phyloP scores from a whole-genome alignment of 2,329 filamentous ascomycete genomes.

The Colletotrichum sp. region DNA sequence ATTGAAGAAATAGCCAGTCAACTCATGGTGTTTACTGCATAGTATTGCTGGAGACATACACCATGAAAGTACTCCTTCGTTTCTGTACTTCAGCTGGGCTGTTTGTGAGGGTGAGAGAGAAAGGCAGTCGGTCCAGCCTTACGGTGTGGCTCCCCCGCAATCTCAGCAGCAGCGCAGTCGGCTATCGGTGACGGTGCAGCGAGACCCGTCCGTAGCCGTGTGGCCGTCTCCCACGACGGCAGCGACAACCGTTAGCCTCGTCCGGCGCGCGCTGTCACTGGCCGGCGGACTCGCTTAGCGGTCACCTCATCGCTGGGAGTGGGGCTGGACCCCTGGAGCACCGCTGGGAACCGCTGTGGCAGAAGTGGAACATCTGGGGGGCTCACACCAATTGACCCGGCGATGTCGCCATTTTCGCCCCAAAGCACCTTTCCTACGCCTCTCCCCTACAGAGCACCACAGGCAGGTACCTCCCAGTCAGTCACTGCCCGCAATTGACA shows the following conservation, averaged over 20 bases:
- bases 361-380: conserved; percentile 14
- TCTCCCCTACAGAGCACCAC: background rate
- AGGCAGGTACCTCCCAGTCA: background rate
- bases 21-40: background rate
- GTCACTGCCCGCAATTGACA: background rate
- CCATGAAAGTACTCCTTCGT: background rate
- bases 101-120: background rate
- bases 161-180: background rate
- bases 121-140: background rate
- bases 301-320: background rate
- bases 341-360: conserved; percentile 6
- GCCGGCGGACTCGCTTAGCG: background rate
- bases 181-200: conserved; percentile 19
- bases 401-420: conserved; percentile 44
- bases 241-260: conserved; percentile 8
- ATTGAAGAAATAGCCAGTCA: background rate
- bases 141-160: background rate
- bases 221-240: background rate
- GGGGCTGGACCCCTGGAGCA: conserved; percentile 11
- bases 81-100: background rate
- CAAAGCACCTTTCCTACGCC: conserved; percentile 34
- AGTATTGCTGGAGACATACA: background rate
- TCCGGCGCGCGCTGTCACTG: background rate
- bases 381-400: conserved; percentile 7
- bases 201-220: conserved; percentile 16